Evolutionary conservation across 345 rosid species (phyloP).

Genomic region (Cochlearia excelsa): DNA sequence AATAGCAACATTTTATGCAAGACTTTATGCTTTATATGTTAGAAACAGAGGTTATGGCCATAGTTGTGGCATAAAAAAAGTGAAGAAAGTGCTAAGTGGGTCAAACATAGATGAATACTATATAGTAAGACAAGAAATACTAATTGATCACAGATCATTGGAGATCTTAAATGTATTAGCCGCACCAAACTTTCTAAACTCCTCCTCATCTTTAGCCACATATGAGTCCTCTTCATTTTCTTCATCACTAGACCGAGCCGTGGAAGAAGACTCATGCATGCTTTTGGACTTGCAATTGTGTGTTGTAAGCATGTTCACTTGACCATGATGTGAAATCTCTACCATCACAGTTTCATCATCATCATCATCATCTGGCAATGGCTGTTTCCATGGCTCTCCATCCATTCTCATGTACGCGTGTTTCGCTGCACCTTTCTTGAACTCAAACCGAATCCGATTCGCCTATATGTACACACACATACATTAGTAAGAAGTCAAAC

Average conservation of each 20-base stretch:
- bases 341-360: slow-evolving; percentile 72
- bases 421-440: slow-evolving; percentile 67
- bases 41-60: too few relatives aligned
- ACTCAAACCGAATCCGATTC: slow-evolving; percentile 63
- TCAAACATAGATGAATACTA: not conserved
- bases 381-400: slow-evolving; percentile 95
- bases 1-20: too few relatives aligned
- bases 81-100: not conserved
- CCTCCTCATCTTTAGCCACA: slow-evolving; percentile 31
- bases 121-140: slow-evolving; percentile 48
- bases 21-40: too few relatives aligned
- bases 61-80: not conserved
- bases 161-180: slow-evolving; percentile 70
- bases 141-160: slow-evolving; percentile 43
- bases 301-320: slow-evolving; percentile 81
- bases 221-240: slow-evolving; percentile 39
- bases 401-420: slow-evolving; percentile 83
- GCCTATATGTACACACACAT: slow-evolving; percentile 44
- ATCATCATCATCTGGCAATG: slow-evolving; percentile 51
- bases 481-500: too few relatives aligned
- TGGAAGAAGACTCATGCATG: slow-evolving; percentile 39
- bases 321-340: slow-evolving; percentile 82
- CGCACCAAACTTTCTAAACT: slow-evolving; percentile 63
- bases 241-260: slow-evolving; percentile 26
- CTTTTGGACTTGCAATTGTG: slow-evolving; percentile 57